These are phyloP conservation scores for Hypoxylon sp. DNA, from an alignment of 2,329 filamentous ascomycete genomes.

Conservation along the genomic window DNA sequence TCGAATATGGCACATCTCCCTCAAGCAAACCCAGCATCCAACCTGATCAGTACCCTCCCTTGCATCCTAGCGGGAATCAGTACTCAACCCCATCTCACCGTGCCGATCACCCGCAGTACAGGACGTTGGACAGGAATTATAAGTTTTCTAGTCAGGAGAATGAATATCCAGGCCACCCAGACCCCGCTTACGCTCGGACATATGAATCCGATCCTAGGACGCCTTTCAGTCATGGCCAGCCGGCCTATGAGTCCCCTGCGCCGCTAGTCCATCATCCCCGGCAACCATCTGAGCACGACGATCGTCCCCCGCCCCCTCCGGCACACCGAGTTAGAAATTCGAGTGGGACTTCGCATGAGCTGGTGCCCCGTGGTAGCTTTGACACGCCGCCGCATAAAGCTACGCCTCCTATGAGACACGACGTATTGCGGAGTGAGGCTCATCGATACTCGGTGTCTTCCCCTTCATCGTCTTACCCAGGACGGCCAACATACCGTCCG, in stretches of 20 bases:
- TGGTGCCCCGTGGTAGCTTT: conserved; percentile 58
- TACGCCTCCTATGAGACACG: conserved; percentile 68
- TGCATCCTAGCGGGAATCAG: conserved; percentile 50
- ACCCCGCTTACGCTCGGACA: conserved; percentile 55
- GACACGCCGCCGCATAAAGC: conserved; percentile 62
- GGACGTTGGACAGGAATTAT: conserved; percentile 47
- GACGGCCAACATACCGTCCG: conserved; percentile 67
- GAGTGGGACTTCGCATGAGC: conserved; percentile 61
- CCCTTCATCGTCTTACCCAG: conserved; percentile 64
- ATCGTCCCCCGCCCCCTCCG: conserved; percentile 69
- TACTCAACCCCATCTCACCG: conserved; percentile 58
- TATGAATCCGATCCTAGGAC: conserved; percentile 48
- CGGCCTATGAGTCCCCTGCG: conserved; percentile 44
- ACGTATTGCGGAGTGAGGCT: conserved; percentile 71
- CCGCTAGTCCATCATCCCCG: conserved; percentile 51
- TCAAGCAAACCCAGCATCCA: conserved; percentile 54
- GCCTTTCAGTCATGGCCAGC: conserved; percentile 42
- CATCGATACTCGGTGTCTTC: conserved; percentile 65
- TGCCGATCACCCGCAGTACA: conserved; percentile 55
- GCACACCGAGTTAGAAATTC: conserved; percentile 67
- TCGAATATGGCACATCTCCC: conserved; percentile 65
- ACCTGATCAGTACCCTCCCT: conserved; percentile 57
- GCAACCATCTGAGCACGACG: conserved; percentile 59
- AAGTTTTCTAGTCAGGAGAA: conserved; percentile 49
- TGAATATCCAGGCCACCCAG: conserved; percentile 55